Evolutionary conservation across 805 yeast genomes (phyloP).

Genomic region (Candida corydali): DNA sequence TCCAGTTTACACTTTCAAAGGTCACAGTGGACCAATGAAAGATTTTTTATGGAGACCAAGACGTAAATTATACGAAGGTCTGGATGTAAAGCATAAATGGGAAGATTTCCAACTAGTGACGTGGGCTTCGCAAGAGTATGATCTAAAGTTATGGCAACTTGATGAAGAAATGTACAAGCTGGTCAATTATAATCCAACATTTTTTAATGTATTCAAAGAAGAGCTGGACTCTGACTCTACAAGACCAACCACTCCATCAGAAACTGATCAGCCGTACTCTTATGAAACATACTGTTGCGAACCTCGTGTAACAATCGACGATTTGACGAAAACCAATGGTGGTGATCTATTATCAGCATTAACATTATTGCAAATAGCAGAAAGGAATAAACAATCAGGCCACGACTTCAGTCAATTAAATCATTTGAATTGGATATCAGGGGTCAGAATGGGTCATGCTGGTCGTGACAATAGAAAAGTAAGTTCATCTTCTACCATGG

Average conservation of each 20-base stretch:
- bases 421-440: slow-evolving; percentile 89
- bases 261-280: slow-evolving; percentile 11
- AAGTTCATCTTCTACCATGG: slow-evolving; percentile 2
- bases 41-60: slow-evolving; percentile 83
- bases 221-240: slow-evolving; percentile 9
- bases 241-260: slow-evolving; percentile 6
- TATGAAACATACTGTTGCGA: slow-evolving; percentile 35
- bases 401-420: slow-evolving; percentile 43
- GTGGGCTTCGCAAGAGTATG: slow-evolving; percentile 84
- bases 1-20: slow-evolving; percentile 62
- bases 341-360: slow-evolving; percentile 36
- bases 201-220: slow-evolving; percentile 11
- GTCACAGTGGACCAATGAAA: slow-evolving; percentile 79
- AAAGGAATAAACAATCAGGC: slow-evolving; percentile 33
- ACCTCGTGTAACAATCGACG: slow-evolving; percentile 32
- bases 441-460: slow-evolving; percentile 70
- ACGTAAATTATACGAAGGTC: slow-evolving; percentile 39
- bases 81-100: slow-evolving; percentile 51
- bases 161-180: slow-evolving; percentile 31
- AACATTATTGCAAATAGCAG: slow-evolving; percentile 29
- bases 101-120: slow-evolving; percentile 88
- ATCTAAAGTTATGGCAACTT: slow-evolving; percentile 75
- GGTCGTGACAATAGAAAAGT: slow-evolving; percentile 33
- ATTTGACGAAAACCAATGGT: slow-evolving; percentile 25
- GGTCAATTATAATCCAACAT: slow-evolving; percentile 35